phyloP scores from a whole-genome alignment of 345 rosid genomes.

The Murraya paniculata region DNA sequence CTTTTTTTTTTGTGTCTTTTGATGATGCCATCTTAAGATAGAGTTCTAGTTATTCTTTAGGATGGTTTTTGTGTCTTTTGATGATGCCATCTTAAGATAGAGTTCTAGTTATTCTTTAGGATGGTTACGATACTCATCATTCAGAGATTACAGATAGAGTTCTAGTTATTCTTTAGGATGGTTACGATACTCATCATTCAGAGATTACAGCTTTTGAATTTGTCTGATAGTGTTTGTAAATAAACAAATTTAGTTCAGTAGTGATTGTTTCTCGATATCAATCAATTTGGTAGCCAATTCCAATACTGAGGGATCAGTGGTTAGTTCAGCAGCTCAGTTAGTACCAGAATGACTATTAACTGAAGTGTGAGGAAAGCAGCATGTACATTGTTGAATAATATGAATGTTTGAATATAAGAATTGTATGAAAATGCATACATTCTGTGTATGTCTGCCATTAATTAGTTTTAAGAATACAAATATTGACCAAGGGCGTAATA shows the following conservation, averaged over 20 bases:
- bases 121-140: neutral
- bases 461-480: too few species aligned
- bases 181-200: neutral
- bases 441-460: neutral
- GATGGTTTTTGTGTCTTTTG: neutral
- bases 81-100: neutral
- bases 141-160: neutral
- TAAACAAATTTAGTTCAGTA: too few species aligned
- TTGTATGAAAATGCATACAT: neutral
- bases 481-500: too few species aligned
- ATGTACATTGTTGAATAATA: neutral
- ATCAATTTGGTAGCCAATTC: too few species aligned
- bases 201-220: too few species aligned
- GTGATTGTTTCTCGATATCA: too few species aligned
- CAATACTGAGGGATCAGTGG: too few species aligned
- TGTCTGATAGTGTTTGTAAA: too few species aligned
- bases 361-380: neutral
- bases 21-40: neutral
- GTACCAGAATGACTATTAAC: accelerated
- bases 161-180: neutral
- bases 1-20: neutral
- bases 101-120: neutral
- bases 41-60: neutral
- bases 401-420: neutral
- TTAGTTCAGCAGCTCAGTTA: too few species aligned